These are phyloP conservation scores for Pochonia chlamydosporia DNA, from an alignment of 2,329 filamentous ascomycete genomes.

Conservation along the genomic window DNA sequence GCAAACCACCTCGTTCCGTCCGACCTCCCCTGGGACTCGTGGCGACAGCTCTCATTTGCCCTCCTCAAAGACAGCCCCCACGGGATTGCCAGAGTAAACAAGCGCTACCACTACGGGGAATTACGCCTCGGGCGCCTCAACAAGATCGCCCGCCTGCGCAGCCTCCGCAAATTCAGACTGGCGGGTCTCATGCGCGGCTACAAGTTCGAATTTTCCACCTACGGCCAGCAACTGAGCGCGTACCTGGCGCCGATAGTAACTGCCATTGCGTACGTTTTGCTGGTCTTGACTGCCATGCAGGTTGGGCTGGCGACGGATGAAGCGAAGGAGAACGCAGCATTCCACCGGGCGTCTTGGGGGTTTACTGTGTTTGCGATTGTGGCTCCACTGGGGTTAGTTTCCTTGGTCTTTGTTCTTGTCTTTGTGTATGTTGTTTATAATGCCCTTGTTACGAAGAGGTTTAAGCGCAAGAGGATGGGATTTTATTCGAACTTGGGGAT, in stretches of 20 bases:
- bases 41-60: slow-evolving; percentile 25
- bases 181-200: slow-evolving; percentile 15
- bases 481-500: slow-evolving; percentile 4
- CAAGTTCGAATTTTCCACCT: slow-evolving; percentile 21
- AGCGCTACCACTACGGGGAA: slow-evolving; percentile 34
- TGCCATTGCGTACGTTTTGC: slow-evolving; percentile 34
- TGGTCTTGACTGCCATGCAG: slow-evolving; percentile 45
- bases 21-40: slow-evolving; percentile 28
- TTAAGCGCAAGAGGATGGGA: slow-evolving; percentile 3
- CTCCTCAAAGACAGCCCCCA: slow-evolving; percentile 13
- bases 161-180: neutral
- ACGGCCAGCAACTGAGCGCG: slow-evolving; percentile 33
- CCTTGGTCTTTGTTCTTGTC: neutral
- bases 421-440: neutral
- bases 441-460: neutral
- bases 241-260: slow-evolving; percentile 36
- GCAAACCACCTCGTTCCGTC: slow-evolving; percentile 27
- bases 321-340: slow-evolving; percentile 26
- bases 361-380: slow-evolving; percentile 43
- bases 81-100: slow-evolving; percentile 23
- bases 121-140: slow-evolving; percentile 33
- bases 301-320: slow-evolving; percentile 33
- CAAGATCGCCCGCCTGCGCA: slow-evolving; percentile 31
- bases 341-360: slow-evolving; percentile 38
- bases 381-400: slow-evolving; percentile 24